phyloP scores from a whole-genome alignment of 2,329 filamentous ascomycete genomes.

The Corinectria fuckeliana region DNA sequence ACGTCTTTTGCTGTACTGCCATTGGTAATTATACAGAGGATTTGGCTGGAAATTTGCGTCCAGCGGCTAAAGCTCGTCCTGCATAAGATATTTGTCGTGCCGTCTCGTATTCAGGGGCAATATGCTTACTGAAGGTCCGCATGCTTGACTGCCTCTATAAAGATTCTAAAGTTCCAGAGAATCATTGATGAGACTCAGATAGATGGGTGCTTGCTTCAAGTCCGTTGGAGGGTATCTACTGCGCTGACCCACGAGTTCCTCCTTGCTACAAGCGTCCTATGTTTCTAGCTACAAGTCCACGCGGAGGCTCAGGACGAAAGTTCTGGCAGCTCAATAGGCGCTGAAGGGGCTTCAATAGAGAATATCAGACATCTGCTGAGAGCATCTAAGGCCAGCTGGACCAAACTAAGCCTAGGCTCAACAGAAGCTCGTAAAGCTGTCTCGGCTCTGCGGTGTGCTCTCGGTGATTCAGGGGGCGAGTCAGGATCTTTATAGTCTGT shows the following conservation, averaged over 20 bases:
- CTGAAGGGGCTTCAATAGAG: background rate
- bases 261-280: background rate
- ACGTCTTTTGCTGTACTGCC: background rate
- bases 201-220: background rate
- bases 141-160: background rate
- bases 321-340: background rate
- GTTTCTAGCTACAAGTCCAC: background rate
- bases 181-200: background rate
- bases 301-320: background rate
- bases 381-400: background rate
- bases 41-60: background rate
- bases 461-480: background rate
- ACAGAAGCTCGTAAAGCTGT: background rate
- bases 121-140: background rate
- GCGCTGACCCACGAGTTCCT: background rate
- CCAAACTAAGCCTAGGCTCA: background rate
- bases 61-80: background rate
- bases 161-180: background rate
- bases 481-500: background rate
- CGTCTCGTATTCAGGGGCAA: background rate
- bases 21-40: background rate
- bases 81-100: background rate
- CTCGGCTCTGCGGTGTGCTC: background rate
- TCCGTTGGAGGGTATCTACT: background rate
- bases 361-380: background rate